A percentile compares a stretch with the other conserved stretches of the same genome.
Conservation (phyloP, 768 basidiomycete species). For the Podaxis sp. region DNA sequence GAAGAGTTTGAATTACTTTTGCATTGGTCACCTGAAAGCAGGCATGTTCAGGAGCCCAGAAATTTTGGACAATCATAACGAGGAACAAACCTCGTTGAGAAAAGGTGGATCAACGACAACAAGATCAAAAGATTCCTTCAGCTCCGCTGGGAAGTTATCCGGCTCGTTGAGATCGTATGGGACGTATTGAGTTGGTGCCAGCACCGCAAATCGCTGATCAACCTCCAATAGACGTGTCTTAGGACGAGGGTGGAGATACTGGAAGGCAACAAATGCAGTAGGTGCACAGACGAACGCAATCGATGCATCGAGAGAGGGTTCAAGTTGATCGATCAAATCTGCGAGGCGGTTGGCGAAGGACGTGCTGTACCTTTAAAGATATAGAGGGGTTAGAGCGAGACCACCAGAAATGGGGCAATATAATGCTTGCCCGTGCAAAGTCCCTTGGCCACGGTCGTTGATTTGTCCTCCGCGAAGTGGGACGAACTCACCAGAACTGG, state of each 20-base stretch:
- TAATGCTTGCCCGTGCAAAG: slow-evolving; percentile 18
- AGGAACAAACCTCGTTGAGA: slow-evolving; percentile 38
- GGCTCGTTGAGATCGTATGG: slow-evolving; percentile 45
- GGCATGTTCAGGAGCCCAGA: not conserved
- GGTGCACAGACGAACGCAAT: slow-evolving; percentile 47
- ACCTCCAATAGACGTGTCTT: slow-evolving; percentile 38
- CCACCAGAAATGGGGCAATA: slow-evolving; percentile 15
- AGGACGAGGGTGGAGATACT: slow-evolving; percentile 32
- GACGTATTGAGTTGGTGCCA: slow-evolving; percentile 37
- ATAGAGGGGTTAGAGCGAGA: slow-evolving; percentile 11
- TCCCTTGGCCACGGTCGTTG: not conserved
- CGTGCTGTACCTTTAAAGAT: slow-evolving; percentile 38
- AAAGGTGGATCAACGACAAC: slow-evolving; percentile 45
- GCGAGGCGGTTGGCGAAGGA: slow-evolving; percentile 38
- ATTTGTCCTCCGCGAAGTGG: not conserved
- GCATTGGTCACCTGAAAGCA: slow-evolving; percentile 35
- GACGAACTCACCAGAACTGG: slow-evolving; percentile 44
- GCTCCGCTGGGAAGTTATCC: slow-evolving; percentile 31
- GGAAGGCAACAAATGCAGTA: slow-evolving; percentile 47
- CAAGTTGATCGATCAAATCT: slow-evolving; percentile 26
- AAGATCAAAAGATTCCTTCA: slow-evolving; percentile 34
- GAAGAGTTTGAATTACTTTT: slow-evolving; percentile 35
- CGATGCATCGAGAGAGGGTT: slow-evolving; percentile 28
- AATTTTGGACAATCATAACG: not conserved
- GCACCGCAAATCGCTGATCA: slow-evolving; percentile 40